Base-by-base conservation (phyloP, 164 flowering plant species). In the Brasenia schreberi region DNA sequence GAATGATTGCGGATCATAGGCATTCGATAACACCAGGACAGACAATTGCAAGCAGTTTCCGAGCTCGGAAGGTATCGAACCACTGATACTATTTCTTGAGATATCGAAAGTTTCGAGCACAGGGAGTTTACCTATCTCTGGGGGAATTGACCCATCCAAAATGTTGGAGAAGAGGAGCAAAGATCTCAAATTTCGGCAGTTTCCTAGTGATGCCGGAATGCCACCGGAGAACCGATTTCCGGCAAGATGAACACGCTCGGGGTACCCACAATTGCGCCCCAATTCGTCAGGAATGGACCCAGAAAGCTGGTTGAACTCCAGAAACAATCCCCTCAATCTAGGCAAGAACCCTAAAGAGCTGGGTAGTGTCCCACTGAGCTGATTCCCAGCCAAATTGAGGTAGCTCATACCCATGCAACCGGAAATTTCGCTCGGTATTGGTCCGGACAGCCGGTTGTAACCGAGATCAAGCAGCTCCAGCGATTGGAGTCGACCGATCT, bases 31-130 rank as follows among this genome's bases (percentile, higher is more conserved):
- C 61, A 92, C 85, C 39, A 92, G 79, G 11, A 88, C 83, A 0
- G 90, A 77, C 68, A 78, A 66, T 52, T 72, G 69, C 10, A 19
- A n/a, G 68, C 87, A 83, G 61, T 71, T 75, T 49, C 87, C 85
- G 43, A 85, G 83, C 61, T 79, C 82, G 19, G 70, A 17, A 5
- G 90, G 87, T 61, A 85, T 66, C 64, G 71, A 44, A 11, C 87
- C 90, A 56, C 78, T 73, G 7, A 85, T 78, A 53, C 74, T 68
- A 74, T 90, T 90, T 72, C 91, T 81, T 9, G 97, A 90, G 43
- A 90, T 74, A 75, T 90, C 94, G 65, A 90, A 68, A 74, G 84
- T 87, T 71, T 82, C 73, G 14, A 91, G 92, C 73, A 70, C 81
- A 59, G 64, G 64, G 63, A 92, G 82, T 68, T 18, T 67, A 4